A percentile compares a stretch with the other conserved stretches of the same genome.
Evolutionary conservation across 805 yeast genomes (phyloP).

Genomic region (Isabelozyma pseudorhagii): DNA sequence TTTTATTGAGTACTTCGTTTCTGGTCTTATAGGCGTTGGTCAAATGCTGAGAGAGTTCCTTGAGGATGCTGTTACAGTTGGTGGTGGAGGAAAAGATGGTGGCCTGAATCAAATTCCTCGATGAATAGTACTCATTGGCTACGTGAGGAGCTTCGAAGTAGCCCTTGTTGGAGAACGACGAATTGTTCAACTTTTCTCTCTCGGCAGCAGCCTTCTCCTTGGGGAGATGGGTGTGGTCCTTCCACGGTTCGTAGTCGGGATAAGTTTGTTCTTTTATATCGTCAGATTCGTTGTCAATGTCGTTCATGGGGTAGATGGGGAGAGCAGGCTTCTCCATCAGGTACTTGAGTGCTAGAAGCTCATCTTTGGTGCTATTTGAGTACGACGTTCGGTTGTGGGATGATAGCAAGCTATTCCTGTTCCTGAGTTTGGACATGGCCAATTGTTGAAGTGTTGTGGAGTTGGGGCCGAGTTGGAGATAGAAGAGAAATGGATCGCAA

Average conservation of each 20-base stretch:
- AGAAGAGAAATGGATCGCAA: not conserved
- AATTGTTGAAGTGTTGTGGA: not conserved
- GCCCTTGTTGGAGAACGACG: slow-evolving; percentile 62
- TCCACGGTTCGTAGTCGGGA: slow-evolving; percentile 78
- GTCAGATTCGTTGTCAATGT: slow-evolving; percentile 5
- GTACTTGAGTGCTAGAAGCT: slow-evolving; percentile 31
- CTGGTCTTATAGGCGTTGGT: slow-evolving; percentile 35
- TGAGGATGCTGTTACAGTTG: slow-evolving; percentile 31
- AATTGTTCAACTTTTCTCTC: slow-evolving; percentile 48
- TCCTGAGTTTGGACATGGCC: slow-evolving; percentile 25
- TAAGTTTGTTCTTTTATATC: slow-evolving; percentile 23
- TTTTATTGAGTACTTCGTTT: slow-evolving; percentile 39
- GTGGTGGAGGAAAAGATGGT: slow-evolving; percentile 35
- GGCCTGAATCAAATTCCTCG: slow-evolving; percentile 56
- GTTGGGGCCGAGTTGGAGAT: not conserved
- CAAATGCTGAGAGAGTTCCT: slow-evolving; percentile 36
- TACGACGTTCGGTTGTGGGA: slow-evolving; percentile 17
- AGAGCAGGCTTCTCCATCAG: slow-evolving; percentile 32
- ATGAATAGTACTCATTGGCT: slow-evolving; percentile 67
- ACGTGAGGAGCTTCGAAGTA: slow-evolving; percentile 59
- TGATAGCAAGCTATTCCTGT: slow-evolving; percentile 25
- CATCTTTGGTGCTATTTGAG: slow-evolving; percentile 24
- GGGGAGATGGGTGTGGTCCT: slow-evolving; percentile 40
- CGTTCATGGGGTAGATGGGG: slow-evolving; percentile 33
- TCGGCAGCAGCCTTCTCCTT: slow-evolving; percentile 36